Evolutionary conservation across 768 basidiomycete genomes (phyloP).

Genomic region (Phylloporus scabripes): DNA sequence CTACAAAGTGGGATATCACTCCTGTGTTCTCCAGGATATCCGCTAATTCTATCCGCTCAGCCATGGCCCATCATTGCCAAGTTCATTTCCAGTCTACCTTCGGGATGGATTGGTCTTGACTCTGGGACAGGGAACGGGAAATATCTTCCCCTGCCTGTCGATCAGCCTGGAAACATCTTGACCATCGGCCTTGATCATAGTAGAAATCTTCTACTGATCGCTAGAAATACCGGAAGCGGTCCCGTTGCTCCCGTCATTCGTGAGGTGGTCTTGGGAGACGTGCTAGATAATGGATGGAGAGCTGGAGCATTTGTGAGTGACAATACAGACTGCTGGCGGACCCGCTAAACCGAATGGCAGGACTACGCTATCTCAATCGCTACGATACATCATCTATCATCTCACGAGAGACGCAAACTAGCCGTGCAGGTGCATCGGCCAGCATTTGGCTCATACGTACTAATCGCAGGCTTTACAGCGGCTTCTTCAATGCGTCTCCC

Average conservation of each 20-base stretch:
- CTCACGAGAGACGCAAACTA: slow-evolving; percentile 59
- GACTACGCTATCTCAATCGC: slow-evolving; percentile 97
- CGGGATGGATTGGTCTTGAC: slow-evolving; percentile 85
- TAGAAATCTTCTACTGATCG: slow-evolving; percentile 69
- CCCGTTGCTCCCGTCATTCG: slow-evolving; percentile 30
- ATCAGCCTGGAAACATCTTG: slow-evolving; percentile 55
- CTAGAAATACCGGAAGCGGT: slow-evolving; percentile 52
- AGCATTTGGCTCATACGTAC: background rate
- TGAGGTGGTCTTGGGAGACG: slow-evolving; percentile 80
- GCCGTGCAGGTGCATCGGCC: slow-evolving; percentile 61
- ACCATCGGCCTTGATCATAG: slow-evolving; percentile 87
- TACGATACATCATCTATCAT: slow-evolving; percentile 93
- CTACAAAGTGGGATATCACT: slow-evolving; percentile 57
- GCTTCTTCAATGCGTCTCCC: slow-evolving; percentile 59
- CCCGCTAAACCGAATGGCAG: slow-evolving; percentile 36
- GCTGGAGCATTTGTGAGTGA: slow-evolving; percentile 69
- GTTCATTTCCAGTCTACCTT: slow-evolving; percentile 66
- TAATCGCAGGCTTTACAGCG: slow-evolving; percentile 35
- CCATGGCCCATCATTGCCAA: slow-evolving; percentile 84
- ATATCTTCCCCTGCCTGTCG: slow-evolving; percentile 74
- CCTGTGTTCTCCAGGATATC: background rate
- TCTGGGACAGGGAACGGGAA: slow-evolving; percentile 98
- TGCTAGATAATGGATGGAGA: slow-evolving; percentile 70
- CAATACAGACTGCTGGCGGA: background rate
- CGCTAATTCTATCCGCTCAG: slow-evolving; percentile 33